Evolutionary conservation across 1,139 yeast genomes (phyloP), one percentile per base, ranked within the genome.

Genomic region (Taiozyma sp.): DNA sequence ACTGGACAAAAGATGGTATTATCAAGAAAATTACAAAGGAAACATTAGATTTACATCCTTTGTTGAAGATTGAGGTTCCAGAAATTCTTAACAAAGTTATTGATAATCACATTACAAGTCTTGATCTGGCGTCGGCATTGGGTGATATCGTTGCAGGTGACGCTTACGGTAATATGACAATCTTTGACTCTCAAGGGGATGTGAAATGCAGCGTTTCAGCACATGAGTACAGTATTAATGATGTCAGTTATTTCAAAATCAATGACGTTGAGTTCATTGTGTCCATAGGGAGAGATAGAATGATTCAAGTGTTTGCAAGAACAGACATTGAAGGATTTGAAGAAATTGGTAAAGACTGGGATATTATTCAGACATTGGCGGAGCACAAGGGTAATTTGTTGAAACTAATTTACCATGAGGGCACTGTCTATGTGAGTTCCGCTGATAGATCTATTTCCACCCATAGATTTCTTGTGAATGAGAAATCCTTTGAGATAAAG

Each of bases 221-320:
- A 0, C 85, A 80, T 56, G 73, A 79, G 23, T 78, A 81, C 2
- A 65, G 75, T 14, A 63, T 80, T 13, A 79, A 78, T 52, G 81
- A 76, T 44, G 60, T 79, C 3, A 50, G 64, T 1, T 68, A 64
- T 49, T 74, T 76, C 50, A 50, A 48, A 40, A 49, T 67, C 5
- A 65, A 57, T 0, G 54, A 56, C 0, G 46, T 53, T 34, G 61
- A 67, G 38, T 67, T 76, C 44, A 59, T 76, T 3, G 71, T 73
- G 23, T 74, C 78, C 47, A 75, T 80, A 41, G 79, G 87, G 4
- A 68, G 88, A 39, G 89, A 84, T 62, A 63, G 88, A 45, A 83
- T 83, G 71, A 75, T 83, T 41, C 89, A 84, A 62, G 63, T 83
- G 0, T 81, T 80, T 53, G 47, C 56, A 1, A 57, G 56, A 13